These are phyloP conservation scores for Plasmodium vivax DNA, from an alignment of 169 alveolate species.

Conservation along the genomic window DNA sequence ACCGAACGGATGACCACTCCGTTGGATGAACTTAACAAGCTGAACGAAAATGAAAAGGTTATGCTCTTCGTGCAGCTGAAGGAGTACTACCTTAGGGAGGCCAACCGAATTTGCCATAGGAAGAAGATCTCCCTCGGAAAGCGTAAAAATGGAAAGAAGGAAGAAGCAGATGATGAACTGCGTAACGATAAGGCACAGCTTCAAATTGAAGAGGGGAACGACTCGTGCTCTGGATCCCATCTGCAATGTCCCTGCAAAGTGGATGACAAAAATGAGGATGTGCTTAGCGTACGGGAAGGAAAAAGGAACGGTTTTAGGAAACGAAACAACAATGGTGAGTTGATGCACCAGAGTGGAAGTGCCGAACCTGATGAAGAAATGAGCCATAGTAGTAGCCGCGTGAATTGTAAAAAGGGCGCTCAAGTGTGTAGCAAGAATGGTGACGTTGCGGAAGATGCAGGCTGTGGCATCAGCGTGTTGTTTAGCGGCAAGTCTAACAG, in stretches of 20 bases:
- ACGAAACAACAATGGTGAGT: neutral
- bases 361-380: neutral
- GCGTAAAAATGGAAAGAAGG: neutral
- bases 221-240: neutral
- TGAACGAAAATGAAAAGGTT: constrained; percentile 9
- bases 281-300: neutral
- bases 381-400: neutral
- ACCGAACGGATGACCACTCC: neutral
- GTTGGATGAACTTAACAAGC: neutral
- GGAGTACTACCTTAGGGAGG: constrained; percentile 4
- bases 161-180: neutral
- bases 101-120: neutral
- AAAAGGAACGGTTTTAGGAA: neutral
- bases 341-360: neutral
- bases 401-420: neutral
- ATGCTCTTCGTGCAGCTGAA: neutral
- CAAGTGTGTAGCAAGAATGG: neutral
- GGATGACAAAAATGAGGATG: neutral
- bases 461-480: neutral
- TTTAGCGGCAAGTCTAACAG: neutral
- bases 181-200: neutral
- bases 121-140: neutral
- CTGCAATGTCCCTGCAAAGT: neutral
- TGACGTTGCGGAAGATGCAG: neutral
- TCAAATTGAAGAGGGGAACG: neutral